Conservation (phyloP, 768 basidiomycete species). For the Suillus luteus region DNA sequence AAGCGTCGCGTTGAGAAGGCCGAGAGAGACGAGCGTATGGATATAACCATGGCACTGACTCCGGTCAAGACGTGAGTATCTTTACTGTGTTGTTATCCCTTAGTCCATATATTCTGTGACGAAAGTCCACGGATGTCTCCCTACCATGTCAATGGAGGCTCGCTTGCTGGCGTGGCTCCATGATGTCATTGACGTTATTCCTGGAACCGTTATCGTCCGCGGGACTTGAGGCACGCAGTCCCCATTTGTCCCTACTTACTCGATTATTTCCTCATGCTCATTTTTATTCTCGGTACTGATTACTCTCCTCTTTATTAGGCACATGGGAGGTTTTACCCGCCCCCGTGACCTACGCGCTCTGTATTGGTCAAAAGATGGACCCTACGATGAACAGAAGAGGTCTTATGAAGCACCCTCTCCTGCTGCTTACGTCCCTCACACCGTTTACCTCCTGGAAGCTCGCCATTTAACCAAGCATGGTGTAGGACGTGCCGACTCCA, state of each 20-base stretch:
- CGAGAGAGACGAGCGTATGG: conserved; percentile 45
- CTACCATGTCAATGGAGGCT: neutral
- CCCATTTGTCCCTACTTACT: neutral
- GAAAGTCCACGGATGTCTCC: neutral
- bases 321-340: conserved; percentile 41
- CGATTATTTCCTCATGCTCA: conserved; percentile 16
- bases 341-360: conserved; percentile 35
- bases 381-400: conserved; percentile 28
- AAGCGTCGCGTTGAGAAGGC: conserved; percentile 37
- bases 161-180: neutral
- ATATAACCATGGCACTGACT: conserved; percentile 38
- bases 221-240: neutral
- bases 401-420: conserved; percentile 35
- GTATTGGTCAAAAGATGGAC: conserved; percentile 42
- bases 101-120: neutral
- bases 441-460: conserved; percentile 44
- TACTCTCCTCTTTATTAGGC: conserved; percentile 33
- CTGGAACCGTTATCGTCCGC: neutral
- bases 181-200: conserved; percentile 6
- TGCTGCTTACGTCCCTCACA: conserved; percentile 43
- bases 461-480: conserved; percentile 36
- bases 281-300: neutral
- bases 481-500: conserved; percentile 32
- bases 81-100: neutral
- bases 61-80: conserved; percentile 38